Evolutionary conservation across 441 rosid genomes (phyloP).

Genomic region (Kokia cookei): DNA sequence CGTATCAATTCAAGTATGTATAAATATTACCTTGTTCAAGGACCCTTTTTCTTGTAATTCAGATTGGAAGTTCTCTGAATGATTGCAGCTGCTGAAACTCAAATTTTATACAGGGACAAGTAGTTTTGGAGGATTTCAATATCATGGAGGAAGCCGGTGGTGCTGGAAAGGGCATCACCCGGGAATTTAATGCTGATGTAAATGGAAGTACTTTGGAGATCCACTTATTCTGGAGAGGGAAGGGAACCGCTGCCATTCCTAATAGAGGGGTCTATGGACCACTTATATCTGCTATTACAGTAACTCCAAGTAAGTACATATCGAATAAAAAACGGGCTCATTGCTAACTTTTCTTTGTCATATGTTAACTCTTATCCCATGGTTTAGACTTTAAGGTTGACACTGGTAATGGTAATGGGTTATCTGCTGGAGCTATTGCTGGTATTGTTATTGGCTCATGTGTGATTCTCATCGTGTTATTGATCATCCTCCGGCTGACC

Average conservation of each 20-base stretch:
- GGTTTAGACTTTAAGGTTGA: constrained; percentile 61
- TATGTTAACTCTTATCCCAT: constrained; percentile 1
- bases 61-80: neutral
- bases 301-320: constrained; percentile 61
- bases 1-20: constrained; percentile 66
- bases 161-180: constrained; percentile 28
- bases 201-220: constrained; percentile 70
- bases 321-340: neutral
- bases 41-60: neutral
- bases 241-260: constrained; percentile 74
- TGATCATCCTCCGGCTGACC: constrained; percentile 35
- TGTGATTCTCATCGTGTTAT: constrained; percentile 23
- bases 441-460: constrained; percentile 55
- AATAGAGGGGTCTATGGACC: constrained; percentile 73
- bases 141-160: constrained; percentile 62
- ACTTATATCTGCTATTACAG: constrained; percentile 73
- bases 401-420: constrained; percentile 33
- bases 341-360: neutral
- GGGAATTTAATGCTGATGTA: constrained; percentile 24
- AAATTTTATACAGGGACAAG: constrained; percentile 38
- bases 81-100: neutral
- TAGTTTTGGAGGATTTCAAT: constrained; percentile 46
- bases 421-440: constrained; percentile 55
- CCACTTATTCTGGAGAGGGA: constrained; percentile 71
- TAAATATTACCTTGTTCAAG: neutral